Evolutionary conservation across 352 stramenopile species (phyloP), one percentile per base, ranked within the genome.

Genomic region (Phytophthora idaei): DNA sequence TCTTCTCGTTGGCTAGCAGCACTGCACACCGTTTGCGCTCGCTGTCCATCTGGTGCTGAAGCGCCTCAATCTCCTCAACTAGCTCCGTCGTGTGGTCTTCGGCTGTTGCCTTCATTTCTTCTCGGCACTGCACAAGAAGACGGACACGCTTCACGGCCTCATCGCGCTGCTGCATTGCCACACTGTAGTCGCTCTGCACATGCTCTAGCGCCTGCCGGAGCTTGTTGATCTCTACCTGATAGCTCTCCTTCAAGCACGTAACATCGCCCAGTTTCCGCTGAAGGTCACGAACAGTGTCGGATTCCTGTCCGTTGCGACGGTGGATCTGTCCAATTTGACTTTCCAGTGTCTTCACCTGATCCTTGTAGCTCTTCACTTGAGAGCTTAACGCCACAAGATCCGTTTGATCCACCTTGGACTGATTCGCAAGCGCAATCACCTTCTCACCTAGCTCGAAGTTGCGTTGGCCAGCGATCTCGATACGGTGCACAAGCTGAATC

Each of bases 1-100:
- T 88, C 63, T 91, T 89, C 61, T 93, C 85, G 54, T 93, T 91
- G 12, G 61, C 36, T 9, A 90, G 50, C 46, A 93, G 61, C n/a
- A 86, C 72, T 3, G 77, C 81, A 57, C 76, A 89, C 2, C 81
- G 78, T 66, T 90, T 83, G 25, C 82, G 80, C 52, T 93, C 82
- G 28, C 64, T 75, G n/a, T 90, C 83, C 41, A 93, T 70, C 34
- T 91, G 80, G 12, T 79, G 64, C 61, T 93, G 82, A 1, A 89
- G 56, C 17, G 68, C 66, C 60, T 93, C 85, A 27, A 93, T 90
- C 62, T 93, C 85, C 60, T 88, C 75, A 10, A 91, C 78, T 12
- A 93, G 56, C 51, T 90, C 80, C 0, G 70, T 32, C 5, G 82
- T 93, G 60, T 93, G 82, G 10, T 79, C 72, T 46, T 91, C 85